Conservation (phyloP, 495 filamentous ascomycete species). For the Corynascus novoguineensis region DNA sequence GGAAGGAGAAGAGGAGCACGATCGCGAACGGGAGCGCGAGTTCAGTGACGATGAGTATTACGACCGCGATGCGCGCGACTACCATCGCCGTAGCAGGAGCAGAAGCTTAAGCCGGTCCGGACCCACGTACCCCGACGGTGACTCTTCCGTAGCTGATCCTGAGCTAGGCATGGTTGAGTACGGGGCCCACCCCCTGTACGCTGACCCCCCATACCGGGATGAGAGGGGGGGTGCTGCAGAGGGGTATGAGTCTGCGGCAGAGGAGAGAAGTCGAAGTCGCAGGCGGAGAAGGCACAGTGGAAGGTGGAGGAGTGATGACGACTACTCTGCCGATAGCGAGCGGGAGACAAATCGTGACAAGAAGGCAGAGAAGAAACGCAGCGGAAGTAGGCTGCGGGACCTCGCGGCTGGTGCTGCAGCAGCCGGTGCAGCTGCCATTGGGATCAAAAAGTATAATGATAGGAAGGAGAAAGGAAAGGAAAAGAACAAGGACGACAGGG, state of each 20-base stretch:
- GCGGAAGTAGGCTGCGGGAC: slow-evolving; percentile 56
- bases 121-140: slow-evolving; percentile 41
- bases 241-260: slow-evolving; percentile 32
- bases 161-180: slow-evolving; percentile 78
- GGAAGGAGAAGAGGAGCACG: slow-evolving; percentile 33
- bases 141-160: slow-evolving; percentile 48
- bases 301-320: slow-evolving; percentile 14
- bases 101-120: slow-evolving; percentile 50
- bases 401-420: slow-evolving; percentile 64
- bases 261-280: slow-evolving; percentile 26
- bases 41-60: slow-evolving; percentile 28
- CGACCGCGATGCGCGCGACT: slow-evolving; percentile 20
- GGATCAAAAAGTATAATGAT: slow-evolving; percentile 68
- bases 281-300: slow-evolving; percentile 18
- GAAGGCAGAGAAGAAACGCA: slow-evolving; percentile 52
- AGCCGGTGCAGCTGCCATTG: slow-evolving; percentile 68
- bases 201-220: slow-evolving; percentile 11
- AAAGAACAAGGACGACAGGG: slow-evolving; percentile 34
- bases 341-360: slow-evolving; percentile 32
- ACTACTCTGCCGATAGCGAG: slow-evolving; percentile 30
- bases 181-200: slow-evolving; percentile 59
- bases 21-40: slow-evolving; percentile 38
- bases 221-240: slow-evolving; percentile 10
- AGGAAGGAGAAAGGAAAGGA: slow-evolving; percentile 29
- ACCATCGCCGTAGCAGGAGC: slow-evolving; percentile 45